phyloP scores from a whole-genome alignment of 495 filamentous ascomycete species.

The Penicillium verhagenii region DNA sequence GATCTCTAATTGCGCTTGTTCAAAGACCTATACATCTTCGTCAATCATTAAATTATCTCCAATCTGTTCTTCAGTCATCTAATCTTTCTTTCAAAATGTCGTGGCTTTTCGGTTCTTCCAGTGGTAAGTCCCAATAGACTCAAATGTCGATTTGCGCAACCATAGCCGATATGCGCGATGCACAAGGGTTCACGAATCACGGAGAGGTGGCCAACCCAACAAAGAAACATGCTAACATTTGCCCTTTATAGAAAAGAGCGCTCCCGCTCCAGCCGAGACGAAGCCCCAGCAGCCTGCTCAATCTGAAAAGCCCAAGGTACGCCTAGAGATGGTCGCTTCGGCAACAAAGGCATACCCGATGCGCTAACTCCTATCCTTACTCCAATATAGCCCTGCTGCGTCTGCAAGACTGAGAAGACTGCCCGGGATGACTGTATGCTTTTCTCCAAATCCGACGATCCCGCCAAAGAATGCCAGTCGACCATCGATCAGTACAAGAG shows the following conservation, averaged over 20 bases:
- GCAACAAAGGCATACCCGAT: neutral
- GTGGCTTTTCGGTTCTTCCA: constrained; percentile 42
- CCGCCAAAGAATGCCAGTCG: constrained; percentile 72
- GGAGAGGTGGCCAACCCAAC: neutral
- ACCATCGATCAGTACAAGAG: constrained; percentile 81
- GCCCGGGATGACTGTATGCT: constrained; percentile 98
- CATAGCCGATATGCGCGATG: constrained; percentile 10
- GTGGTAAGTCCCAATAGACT: constrained; percentile 26
- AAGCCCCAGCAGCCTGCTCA: constrained; percentile 31
- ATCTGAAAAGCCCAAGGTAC: constrained; percentile 57
- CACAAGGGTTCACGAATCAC: constrained; percentile 6
- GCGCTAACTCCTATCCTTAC: neutral
- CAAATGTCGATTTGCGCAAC: neutral
- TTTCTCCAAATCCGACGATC: constrained; percentile 77
- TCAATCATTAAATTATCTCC: neutral
- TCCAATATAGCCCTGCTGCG: constrained; percentile 77
- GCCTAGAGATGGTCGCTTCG: neutral
- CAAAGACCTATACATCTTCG: neutral
- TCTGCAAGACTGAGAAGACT: constrained; percentile 94
- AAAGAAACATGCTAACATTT: constrained; percentile 2
- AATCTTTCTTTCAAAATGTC: constrained; percentile 32
- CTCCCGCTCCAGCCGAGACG: constrained; percentile 21
- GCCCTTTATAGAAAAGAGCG: constrained; percentile 20
- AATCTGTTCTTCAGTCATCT: neutral
- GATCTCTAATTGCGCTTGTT: constrained; percentile 1